Percentiles rank a stretch among this genome's conserved stretches.
phyloP scores from a whole-genome alignment of 352 stramenopile genomes.

The Pythium apleroticum region DNA sequence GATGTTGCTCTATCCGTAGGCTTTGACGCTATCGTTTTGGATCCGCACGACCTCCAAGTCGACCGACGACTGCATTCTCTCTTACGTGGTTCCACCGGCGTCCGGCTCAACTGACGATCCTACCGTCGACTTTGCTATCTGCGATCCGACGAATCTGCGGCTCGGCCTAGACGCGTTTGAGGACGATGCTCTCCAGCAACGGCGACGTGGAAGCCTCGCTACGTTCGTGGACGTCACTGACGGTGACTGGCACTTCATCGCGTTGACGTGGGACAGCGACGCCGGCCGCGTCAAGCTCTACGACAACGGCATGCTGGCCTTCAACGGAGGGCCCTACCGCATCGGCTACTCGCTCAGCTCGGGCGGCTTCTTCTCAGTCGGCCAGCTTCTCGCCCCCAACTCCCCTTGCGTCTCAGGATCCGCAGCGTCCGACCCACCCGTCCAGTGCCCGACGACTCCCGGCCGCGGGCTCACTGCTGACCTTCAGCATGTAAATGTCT shows the following conservation, averaged over 20 bases:
- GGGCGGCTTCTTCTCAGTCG: conserved; percentile 45
- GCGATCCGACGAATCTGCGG: conserved; percentile 61
- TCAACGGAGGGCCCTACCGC: conserved; percentile 65
- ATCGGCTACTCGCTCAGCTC: conserved; percentile 28
- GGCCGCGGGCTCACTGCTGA: conserved; percentile 37
- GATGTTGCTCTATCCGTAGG: conserved; percentile 25
- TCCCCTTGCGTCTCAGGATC: conserved; percentile 4
- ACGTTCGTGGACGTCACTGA: conserved; percentile 72
- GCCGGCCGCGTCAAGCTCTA: conserved; percentile 56
- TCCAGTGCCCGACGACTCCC: conserved; percentile 31
- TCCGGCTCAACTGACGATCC: conserved; percentile 3
- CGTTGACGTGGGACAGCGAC: conserved; percentile 49
- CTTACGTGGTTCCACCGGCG: conserved; percentile 32
- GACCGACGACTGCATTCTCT: conserved; percentile 41
- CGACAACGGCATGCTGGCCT: conserved; percentile 71
- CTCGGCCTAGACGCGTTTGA: conserved; percentile 44
- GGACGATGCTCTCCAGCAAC: background rate
- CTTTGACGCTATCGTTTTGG: conserved; percentile 62
- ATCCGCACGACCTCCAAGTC: conserved; percentile 45
- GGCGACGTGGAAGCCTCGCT: conserved; percentile 22
- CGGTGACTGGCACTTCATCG: conserved; percentile 69
- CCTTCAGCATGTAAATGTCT: conserved; percentile 66
- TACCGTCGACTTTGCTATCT: conserved; percentile 45
- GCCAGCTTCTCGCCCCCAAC: conserved; percentile 38
- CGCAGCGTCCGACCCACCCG: background rate